These are phyloP conservation scores for Homolaphlyctis polyrhiza DNA, from an alignment of 371 early-diverging fungal genomes.

Conservation along the genomic window DNA sequence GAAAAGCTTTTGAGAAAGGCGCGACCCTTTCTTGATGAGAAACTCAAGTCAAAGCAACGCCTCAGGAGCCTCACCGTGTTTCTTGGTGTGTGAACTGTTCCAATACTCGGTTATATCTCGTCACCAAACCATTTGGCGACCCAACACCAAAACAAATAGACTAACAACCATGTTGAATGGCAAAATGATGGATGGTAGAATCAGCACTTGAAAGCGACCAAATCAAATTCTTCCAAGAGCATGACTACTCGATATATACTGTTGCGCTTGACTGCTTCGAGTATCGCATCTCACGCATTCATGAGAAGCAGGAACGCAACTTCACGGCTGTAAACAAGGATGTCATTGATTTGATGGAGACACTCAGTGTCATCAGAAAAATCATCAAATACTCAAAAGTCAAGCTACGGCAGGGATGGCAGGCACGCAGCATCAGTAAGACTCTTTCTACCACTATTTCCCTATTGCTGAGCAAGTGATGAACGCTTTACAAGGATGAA, in stretches of 20 bases:
- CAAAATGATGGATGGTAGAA: slow-evolving; percentile 40
- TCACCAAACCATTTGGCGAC: neutral
- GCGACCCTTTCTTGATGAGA: slow-evolving; percentile 72
- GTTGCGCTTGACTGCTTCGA: slow-evolving; percentile 65
- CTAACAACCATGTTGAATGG: no score
- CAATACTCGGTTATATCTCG: neutral
- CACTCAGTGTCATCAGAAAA: slow-evolving; percentile 58
- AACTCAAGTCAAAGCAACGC: slow-evolving; percentile 68
- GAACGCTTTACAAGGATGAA: no score
- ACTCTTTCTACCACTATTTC: slow-evolving; percentile 22
- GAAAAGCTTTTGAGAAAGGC: slow-evolving; percentile 55
- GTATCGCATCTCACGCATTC: slow-evolving; percentile 37
- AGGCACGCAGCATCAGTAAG: slow-evolving; percentile 48
- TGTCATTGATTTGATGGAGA: slow-evolving; percentile 57
- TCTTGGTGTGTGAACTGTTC: slow-evolving; percentile 57
- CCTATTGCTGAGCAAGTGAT: slow-evolving; percentile 63
- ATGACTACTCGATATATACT: slow-evolving; percentile 65
- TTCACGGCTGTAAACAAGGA: slow-evolving; percentile 48
- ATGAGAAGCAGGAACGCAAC: neutral
- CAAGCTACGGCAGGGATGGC: slow-evolving; percentile 70
- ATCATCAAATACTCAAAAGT: slow-evolving; percentile 65
- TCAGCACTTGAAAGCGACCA: slow-evolving; percentile 68
- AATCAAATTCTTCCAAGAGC: slow-evolving; percentile 70
- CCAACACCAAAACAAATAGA: neutral
- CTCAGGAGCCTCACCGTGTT: slow-evolving; percentile 63